Percentiles rank a stretch among this genome's conserved stretches.
Evolutionary conservation across 768 basidiomycete species (phyloP).

Genomic region (Naganishia onofrii): DNA sequence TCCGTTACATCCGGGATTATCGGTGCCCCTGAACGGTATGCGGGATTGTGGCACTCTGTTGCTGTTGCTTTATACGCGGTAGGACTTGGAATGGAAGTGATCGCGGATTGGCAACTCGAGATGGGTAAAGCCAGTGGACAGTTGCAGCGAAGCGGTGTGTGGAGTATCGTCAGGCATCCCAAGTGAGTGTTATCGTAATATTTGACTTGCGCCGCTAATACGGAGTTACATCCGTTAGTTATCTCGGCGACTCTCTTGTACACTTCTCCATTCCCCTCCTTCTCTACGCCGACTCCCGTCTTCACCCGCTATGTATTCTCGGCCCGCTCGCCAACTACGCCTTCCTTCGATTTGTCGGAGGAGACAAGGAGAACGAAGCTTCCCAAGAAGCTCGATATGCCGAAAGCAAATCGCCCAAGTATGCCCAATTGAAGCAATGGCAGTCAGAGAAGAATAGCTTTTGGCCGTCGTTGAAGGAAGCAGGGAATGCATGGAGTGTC

Average conservation of each 20-base stretch:
- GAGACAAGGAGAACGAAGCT: constrained; percentile 41
- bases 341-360: constrained; percentile 40
- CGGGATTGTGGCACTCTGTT: constrained; percentile 26
- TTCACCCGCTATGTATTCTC: constrained; percentile 43
- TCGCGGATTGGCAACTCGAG: constrained; percentile 38
- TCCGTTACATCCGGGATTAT: constrained; percentile 21
- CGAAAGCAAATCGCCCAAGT: constrained; percentile 28
- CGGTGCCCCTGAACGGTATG: constrained; percentile 3
- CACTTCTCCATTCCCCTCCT: constrained; percentile 39
- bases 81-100: constrained; percentile 35
- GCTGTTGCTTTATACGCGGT: constrained; percentile 35
- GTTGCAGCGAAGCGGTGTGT: constrained; percentile 34
- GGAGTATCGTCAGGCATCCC: constrained; percentile 44
- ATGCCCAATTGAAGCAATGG: constrained; percentile 31
- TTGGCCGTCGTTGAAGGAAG: constrained; percentile 38
- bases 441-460: constrained; percentile 40
- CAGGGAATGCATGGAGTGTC: constrained; percentile 36
- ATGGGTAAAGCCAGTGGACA: constrained; percentile 20
- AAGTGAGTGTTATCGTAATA: constrained; percentile 33
- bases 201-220: too few species aligned
- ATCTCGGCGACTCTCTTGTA: constrained; percentile 36
- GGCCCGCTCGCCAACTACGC: constrained; percentile 38
- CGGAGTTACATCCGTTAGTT: constrained; percentile 30
- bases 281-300: constrained; percentile 32
- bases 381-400: constrained; percentile 35